Base-by-base conservation (phyloP, 257 asterid genomes). In the Solanum lycopersicoides region DNA sequence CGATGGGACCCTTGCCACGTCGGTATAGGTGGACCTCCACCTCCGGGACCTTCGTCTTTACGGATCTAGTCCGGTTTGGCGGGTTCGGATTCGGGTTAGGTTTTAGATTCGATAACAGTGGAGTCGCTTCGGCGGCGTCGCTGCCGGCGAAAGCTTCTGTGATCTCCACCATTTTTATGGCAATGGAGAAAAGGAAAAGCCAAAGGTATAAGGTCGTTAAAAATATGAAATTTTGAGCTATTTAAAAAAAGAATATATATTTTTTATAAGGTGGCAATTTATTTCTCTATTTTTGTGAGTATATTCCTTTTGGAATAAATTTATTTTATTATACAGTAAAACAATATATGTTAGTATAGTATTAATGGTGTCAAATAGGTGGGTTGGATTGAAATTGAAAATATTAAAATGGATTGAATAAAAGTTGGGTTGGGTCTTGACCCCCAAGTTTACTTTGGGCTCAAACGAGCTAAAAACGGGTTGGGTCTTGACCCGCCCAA, bases 1-100 rank as follows among this genome's bases (percentile, higher is more conserved):
- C 80, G 66, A 86, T 77, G 34, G 88, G 86, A 3, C 88, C 88
- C 66, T 86, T 65, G n/a, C 86, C 88, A 60, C 85, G 86, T 66
- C 86, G 86, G 86, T 59, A 86, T 1, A 86, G 86, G 79, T 77
- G 77, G 41, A 86, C 83, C 73, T 86, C 86, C 88, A 86, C 80
- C 42, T 86, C 86, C 56, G 88, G 88, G 4, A 86, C 88, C 44
- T 86, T 41, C 44, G 86, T 20, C 15, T 20, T 4, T 39, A 39
- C 77, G 85, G 45, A 82, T n/a, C 85, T 50, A 18, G 68, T 16
- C 7, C 44, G 63, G 69, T 82, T 82, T 42, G 12, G 82, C 88
- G 68, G 20, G 60, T 23, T 35, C 25, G 75, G 28, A 30, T 47
- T 86, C 72, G 76, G 65, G 41, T 53, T 53, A 12, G 69, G 84